Evolutionary conservation across 495 filamentous ascomycete genomes (phyloP), one percentile per base, ranked within the genome.

Genomic region (Hypoxylon crocopeplum): DNA sequence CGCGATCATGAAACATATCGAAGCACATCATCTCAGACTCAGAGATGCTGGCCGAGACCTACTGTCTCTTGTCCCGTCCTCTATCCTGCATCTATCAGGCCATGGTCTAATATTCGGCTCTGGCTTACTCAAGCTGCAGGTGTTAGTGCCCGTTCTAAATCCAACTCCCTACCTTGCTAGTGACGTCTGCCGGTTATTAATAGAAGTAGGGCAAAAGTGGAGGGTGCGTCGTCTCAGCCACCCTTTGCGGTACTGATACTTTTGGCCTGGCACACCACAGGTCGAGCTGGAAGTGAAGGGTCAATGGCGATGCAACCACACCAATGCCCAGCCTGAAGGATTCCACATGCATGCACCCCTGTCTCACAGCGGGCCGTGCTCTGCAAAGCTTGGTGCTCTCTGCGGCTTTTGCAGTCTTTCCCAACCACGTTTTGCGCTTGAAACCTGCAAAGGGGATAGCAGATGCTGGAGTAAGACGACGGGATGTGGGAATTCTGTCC

Each of bases 121-220:
- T 46, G 45, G 51, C 59, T 62, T 55, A 62, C 51, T 33, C 11
- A 30, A 39, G 40, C 37, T n/a, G 51, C 36, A 42, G 20, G 12
- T 37, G 42, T 48, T 41, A 45, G 55, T 64, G 39, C 36, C 55
- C 39, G 48, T 58, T 47, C 47, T 44, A 53, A 55, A 45, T 55
- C 60, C 60, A 55, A 17, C 36, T 4, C 8, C 4, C 24, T 27
- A 27, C 24, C 4, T 38, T 50, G 39, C 29, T 17, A 34, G 42
- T 64, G 61, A 64, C 55, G 61, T 64, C 46, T 50, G 38, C 44
- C 22, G 34, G 50, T 59, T 64, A 64, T 59, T 59, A 64, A 64
- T 64, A 64, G 61, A 55, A 64, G 34, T 38, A 38, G 34, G 34
- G 34, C 34, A 38, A 38, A 27, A 19, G 34, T 13, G 46, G 33